phyloP scores from a whole-genome alignment of 768 basidiomycete species.

The Filobasidium wieringae region DNA sequence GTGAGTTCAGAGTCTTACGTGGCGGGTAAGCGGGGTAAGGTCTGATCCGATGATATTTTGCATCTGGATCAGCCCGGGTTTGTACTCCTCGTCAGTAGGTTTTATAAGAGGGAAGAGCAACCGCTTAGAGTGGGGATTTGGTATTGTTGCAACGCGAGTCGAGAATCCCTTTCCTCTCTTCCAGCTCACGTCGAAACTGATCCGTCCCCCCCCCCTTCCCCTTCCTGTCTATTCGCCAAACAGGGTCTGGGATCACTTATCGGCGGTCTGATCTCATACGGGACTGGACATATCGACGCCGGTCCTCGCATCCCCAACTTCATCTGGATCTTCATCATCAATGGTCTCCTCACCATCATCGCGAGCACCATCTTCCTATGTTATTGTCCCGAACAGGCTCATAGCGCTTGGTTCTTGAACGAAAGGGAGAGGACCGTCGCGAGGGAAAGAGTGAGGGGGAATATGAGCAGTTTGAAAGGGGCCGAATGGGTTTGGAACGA shows the following conservation, averaged over 20 bases:
- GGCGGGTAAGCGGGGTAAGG: background rate
- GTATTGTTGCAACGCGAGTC: constrained; percentile 19
- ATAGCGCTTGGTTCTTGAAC: constrained; percentile 21
- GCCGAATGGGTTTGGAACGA: constrained; percentile 23
- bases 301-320: constrained; percentile 9
- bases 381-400: constrained; percentile 20
- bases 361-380: constrained; percentile 19
- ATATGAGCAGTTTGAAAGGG: constrained; percentile 18
- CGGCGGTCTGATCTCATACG: constrained; percentile 26
- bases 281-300: constrained; percentile 21
- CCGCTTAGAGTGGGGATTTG: constrained; percentile 24
- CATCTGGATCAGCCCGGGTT: constrained; percentile 17
- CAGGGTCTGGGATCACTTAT: constrained; percentile 19
- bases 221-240: too few species aligned
- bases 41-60: background rate
- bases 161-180: background rate
- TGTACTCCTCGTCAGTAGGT: constrained; percentile 20
- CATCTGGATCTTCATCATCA: constrained; percentile 18
- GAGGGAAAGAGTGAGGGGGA: constrained; percentile 19
- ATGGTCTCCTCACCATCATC: constrained; percentile 22
- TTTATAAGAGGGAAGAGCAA: constrained; percentile 26
- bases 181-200: background rate
- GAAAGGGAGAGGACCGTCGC: constrained; percentile 19
- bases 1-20: too few species aligned
- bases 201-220: background rate